Base-by-base conservation (phyloP, 2,329 filamentous ascomycete genomes). In the Eurotiales sp. region DNA sequence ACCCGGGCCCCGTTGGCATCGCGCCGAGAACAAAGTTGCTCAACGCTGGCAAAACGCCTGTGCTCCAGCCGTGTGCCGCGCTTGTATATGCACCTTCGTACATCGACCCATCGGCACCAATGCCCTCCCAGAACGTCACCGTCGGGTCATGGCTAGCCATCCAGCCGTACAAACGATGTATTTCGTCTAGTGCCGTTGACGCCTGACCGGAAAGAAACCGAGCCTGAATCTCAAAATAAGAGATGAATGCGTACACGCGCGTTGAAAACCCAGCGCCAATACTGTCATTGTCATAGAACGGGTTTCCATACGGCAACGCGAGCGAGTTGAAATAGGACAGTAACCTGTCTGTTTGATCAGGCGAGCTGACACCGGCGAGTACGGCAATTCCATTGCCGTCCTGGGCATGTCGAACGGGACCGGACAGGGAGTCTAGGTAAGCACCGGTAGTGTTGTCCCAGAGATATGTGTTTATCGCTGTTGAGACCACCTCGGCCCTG, bases 181-280 rank as follows among this genome's bases (percentile, higher is more conserved):
- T 64, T 59, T 78, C 69, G 22, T 78, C 75, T 0, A 77, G 58
- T 1, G 72, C 77, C 6, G 68, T 69, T 1, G 54, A 58, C 1
- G 62, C 62, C 3, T 63, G 51, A 0, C 66, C 69, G 19, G 63
- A 61, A 11, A 58, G 59, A 56, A 80, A 78, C 8, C 77, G 72
- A 11, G 77, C 77, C n/a, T 71, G 67, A 15, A 77, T 66, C 62
- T 80, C 77, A 55, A 80, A 79, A 59, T 77, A 80, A 2, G 77
- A 79, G 15, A 75, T 71, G 55, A 80, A 79, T 2, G 77, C 68
- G 50, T 80, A 80, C 3, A 79, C 77, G 11, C 76, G 69, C 45
- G 73, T 60, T 2, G 69, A 69, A 57, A 72, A 77, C 0, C 67
- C 71, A 0, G 54, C 55, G 4, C 53, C 57, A 4, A 77, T 59